Evolutionary conservation across 148 eudicot species (phyloP).

Genomic region (Arctostaphylos glauca): DNA sequence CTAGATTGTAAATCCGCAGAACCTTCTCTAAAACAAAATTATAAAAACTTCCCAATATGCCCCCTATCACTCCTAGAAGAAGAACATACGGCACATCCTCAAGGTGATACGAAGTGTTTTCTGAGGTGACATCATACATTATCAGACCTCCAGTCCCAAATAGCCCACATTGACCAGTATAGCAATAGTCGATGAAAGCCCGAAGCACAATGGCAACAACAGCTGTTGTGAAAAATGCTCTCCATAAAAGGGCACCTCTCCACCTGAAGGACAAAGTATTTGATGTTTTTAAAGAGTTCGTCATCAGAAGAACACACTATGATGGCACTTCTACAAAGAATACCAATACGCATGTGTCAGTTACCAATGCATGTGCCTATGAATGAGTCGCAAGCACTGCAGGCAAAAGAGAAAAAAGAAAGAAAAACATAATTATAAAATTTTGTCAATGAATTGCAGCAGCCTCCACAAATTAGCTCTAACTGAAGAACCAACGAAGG

Average conservation of each 20-base stretch:
- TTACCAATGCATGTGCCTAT: not conserved
- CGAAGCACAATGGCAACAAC: conserved; percentile 86
- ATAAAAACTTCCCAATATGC: conserved; percentile 67
- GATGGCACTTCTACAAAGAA: not conserved
- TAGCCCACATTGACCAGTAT: conserved; percentile 83
- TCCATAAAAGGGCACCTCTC: conserved; percentile 96
- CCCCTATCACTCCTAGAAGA: conserved; percentile 79
- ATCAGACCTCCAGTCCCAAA: conserved; percentile 96
- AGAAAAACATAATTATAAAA: not conserved
- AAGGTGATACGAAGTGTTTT: conserved; percentile 53
- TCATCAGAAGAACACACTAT: not conserved
- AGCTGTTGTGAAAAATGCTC: conserved; percentile 89
- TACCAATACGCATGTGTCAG: not conserved
- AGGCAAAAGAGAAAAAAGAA: not conserved
- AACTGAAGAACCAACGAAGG: not conserved
- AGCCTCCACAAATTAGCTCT: not conserved
- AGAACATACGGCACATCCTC: conserved; percentile 74
- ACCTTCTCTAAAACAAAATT: conserved; percentile 64
- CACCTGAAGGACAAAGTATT: conserved; percentile 54
- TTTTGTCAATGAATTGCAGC: not conserved
- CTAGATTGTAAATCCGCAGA: conserved; percentile 55
- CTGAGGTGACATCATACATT: conserved; percentile 85
- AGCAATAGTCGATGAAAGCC: conserved; percentile 76
- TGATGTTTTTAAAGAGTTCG: not conserved
- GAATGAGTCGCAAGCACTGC: not conserved